phyloP scores from a whole-genome alignment of 192 early-diverging fungal species.

The Coemansia nantahalensis region DNA sequence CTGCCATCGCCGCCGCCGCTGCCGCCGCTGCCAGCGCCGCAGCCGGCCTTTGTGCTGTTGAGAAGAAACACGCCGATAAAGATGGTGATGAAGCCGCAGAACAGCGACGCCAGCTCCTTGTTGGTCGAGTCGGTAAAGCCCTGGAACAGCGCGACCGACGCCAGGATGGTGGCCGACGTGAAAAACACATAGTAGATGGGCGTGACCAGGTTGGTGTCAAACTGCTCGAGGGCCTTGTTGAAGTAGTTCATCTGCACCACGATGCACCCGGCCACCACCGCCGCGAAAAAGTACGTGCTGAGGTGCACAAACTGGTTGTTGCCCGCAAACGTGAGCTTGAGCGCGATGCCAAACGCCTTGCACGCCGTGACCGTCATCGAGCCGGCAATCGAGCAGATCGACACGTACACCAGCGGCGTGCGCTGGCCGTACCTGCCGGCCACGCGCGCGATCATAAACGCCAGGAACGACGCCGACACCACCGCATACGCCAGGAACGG shows the following conservation, averaged over 20 bases:
- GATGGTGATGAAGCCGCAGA: conserved; percentile 89
- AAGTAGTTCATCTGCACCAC: conserved; percentile 98
- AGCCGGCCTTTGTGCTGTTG: conserved; percentile 54
- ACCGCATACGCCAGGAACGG: conserved; percentile 81
- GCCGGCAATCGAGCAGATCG: conserved; percentile 96
- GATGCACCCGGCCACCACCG: conserved; percentile 76
- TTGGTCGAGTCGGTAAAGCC: conserved; percentile 74
- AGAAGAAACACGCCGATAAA: conserved; percentile 91
- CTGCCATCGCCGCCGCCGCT: conserved; percentile 11
- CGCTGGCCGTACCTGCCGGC: conserved; percentile 78
- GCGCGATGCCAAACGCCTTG: conserved; percentile 92
- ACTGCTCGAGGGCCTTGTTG: conserved; percentile 93
- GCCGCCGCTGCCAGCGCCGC: conserved; percentile 7
- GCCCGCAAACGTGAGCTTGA: conserved; percentile 90
- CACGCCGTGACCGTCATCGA: conserved; percentile 89
- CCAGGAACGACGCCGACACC: conserved; percentile 60
- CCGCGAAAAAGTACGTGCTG: conserved; percentile 85
- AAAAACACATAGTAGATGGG: conserved; percentile 96
- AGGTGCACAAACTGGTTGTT: conserved; percentile 88
- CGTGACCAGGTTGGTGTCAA: conserved; percentile 86
- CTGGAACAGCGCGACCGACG: conserved; percentile 85
- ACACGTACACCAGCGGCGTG: conserved; percentile 84
- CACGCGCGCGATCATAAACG: conserved; percentile 78
- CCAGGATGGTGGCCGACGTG: conserved; percentile 89
- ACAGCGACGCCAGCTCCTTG: conserved; percentile 76